Conservation (phyloP, 805 yeast species). For the Ogataea dorogensis region DNA sequence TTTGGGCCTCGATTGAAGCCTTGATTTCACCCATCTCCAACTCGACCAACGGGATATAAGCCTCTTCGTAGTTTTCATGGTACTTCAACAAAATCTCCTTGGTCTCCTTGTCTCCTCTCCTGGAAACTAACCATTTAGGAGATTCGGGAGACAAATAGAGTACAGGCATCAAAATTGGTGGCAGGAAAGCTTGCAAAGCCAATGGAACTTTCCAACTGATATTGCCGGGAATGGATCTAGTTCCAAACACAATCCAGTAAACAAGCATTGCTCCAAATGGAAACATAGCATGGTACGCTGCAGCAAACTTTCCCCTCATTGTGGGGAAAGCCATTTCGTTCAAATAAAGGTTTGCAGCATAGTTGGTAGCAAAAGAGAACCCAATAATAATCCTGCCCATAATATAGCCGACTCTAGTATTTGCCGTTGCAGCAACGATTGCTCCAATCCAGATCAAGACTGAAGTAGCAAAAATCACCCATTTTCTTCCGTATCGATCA, state of each 20-base stretch:
- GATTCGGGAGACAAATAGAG: conserved; percentile 38
- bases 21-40: conserved; percentile 37
- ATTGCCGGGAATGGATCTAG: conserved; percentile 27
- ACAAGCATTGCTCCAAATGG: conserved; percentile 42
- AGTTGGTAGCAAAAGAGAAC: conserved; percentile 17
- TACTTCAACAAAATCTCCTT: conserved; percentile 30
- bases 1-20: conserved; percentile 36
- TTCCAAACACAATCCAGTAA: conserved; percentile 44
- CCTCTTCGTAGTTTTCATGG: conserved; percentile 24
- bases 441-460: conserved; percentile 19
- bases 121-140: conserved; percentile 36
- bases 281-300: conserved; percentile 41
- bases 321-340: conserved; percentile 39
- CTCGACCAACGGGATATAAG: conserved; percentile 33
- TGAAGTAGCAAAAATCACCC: conserved; percentile 17
- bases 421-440: conserved; percentile 16
- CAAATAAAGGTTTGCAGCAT: conserved; percentile 16
- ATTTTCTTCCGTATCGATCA: conserved; percentile 18
- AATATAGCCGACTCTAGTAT: conserved; percentile 14
- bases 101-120: conserved; percentile 35
- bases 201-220: conserved; percentile 42
- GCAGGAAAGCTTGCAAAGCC: conserved; percentile 38
- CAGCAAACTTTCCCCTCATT: conserved; percentile 31
- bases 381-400: conserved; percentile 19
- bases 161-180: conserved; percentile 32